Conservation (phyloP, 2,329 filamentous ascomycete genomes). For the Coniochaeta pulveracea region DNA sequence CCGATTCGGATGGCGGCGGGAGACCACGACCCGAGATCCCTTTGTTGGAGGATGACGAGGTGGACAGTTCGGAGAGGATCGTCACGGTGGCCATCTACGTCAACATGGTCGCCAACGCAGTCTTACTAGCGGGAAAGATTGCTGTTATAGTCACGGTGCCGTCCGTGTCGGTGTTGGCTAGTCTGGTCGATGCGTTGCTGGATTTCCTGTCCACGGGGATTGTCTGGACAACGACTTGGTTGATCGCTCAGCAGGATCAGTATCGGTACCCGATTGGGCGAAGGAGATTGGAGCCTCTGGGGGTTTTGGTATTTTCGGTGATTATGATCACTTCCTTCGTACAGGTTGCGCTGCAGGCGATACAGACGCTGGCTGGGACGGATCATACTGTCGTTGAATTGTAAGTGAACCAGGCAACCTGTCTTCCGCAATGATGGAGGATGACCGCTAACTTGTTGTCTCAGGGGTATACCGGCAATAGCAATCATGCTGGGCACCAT, state of each 20-base stretch:
- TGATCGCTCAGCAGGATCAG: conserved; percentile 63
- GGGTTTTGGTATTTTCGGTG: conserved; percentile 70
- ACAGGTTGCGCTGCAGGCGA: conserved; percentile 63
- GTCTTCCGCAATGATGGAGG: not conserved
- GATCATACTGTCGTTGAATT: conserved; percentile 64
- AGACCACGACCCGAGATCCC: conserved; percentile 47
- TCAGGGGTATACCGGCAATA: conserved; percentile 53
- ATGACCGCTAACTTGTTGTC: conserved; percentile 4
- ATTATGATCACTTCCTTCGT: conserved; percentile 81
- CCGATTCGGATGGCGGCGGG: conserved; percentile 22
- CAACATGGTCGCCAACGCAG: conserved; percentile 68
- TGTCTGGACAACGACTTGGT: conserved; percentile 64
- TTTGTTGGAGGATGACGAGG: conserved; percentile 58
- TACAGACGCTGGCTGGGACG: conserved; percentile 47
- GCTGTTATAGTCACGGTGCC: conserved; percentile 67
- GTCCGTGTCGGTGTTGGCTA: conserved; percentile 71
- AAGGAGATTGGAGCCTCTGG: conserved; percentile 65
- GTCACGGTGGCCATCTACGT: conserved; percentile 83
- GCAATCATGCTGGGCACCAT: conserved; percentile 74
- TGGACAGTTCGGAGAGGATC: conserved; percentile 63
- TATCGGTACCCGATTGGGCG: conserved; percentile 72
- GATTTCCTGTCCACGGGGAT: conserved; percentile 76
- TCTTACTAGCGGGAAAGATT: conserved; percentile 66
- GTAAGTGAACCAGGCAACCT: conserved; percentile 14
- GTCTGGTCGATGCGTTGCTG: conserved; percentile 66